Base-by-base conservation (phyloP, 2,329 filamentous ascomycete species). In the Diaporthe citriasiana region DNA sequence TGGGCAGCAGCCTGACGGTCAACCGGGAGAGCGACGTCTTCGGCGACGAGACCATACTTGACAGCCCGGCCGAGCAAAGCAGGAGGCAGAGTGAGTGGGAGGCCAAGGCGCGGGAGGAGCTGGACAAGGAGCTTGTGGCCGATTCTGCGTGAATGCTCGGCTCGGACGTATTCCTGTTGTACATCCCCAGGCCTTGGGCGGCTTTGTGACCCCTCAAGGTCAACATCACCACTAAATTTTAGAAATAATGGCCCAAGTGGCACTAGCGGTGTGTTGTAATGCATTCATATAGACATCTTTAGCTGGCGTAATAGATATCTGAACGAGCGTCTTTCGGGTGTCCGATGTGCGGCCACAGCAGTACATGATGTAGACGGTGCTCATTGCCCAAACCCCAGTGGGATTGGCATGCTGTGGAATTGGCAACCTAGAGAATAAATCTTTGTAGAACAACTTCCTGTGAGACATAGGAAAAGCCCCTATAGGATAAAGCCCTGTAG, bases 21-120 rank as follows among this genome's bases (percentile, higher is more conserved):
- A 79, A 80, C 73, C 47, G 73, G 40, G 78, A 79, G 74, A 42
- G n/a, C 19, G 78, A 79, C 15, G 75, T 77, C 2, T 79, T 79
- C 38, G 77, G 77, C 33, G 69, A 71, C 35, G 72, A 72, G 17
- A 45, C n/a, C 22, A 70, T 45, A 27, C 15, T 76, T 45, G 57
- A 70, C 8, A 70, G 70, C 30, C 30, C 59, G 4, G 40, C 33
- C 1, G 56, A 60, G 33, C 25, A 69, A 66, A 68, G 51, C 35
- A 27, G 57, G 57, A 19, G 47, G 59, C 56, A 76, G 59, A 38
- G n/a, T 22, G 53, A 56, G 51, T 76, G 75, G 75, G 75, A 76
- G 71, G 45, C 45, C 19, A 70, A 38, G 53, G 73, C 73, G 5
- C 35, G 38, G 25, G 59, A 69, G 47, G 75, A 76, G 66, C 30